A percentile compares a stretch with the other conserved stretches of the same genome.
Evolutionary conservation across 2,329 filamentous ascomycete species (phyloP).

Genomic region (Fusarium subtropicale): DNA sequence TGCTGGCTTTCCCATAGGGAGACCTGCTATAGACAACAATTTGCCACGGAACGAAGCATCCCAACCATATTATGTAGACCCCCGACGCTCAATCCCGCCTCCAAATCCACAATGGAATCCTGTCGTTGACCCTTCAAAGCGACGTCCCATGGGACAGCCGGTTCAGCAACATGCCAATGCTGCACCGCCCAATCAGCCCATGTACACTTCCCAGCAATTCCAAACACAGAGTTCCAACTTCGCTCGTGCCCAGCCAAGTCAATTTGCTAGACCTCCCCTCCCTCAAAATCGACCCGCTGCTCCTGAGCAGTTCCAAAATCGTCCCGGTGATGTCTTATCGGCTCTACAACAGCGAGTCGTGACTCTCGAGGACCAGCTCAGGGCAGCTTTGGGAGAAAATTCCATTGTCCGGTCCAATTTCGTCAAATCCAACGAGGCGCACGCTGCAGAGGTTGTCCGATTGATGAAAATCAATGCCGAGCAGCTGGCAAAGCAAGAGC

Average conservation of each 20-base stretch:
- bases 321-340: conserved; percentile 54
- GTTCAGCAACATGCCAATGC: conserved; percentile 29
- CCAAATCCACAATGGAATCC: conserved; percentile 57
- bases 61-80: conserved; percentile 34
- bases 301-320: conserved; percentile 46
- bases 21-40: conserved; percentile 53
- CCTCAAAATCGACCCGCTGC: conserved; percentile 41
- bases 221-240: conserved; percentile 47
- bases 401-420: conserved; percentile 79
- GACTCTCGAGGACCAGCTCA: conserved; percentile 67
- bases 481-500: conserved; percentile 71
- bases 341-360: conserved; percentile 65
- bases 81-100: conserved; percentile 49
- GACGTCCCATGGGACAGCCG: conserved; percentile 28
- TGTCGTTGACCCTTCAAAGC: conserved; percentile 44
- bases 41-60: conserved; percentile 50
- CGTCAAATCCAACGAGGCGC: conserved; percentile 69
- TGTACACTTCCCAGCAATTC: conserved; percentile 49
- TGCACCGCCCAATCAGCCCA: conserved; percentile 37
- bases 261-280: conserved; percentile 55
- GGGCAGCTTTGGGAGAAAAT: conserved; percentile 75
- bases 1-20: conserved; percentile 55
- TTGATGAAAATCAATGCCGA: conserved; percentile 74
- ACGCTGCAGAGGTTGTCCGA: conserved; percentile 70
- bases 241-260: conserved; percentile 54